Base-by-base conservation (phyloP, 2,329 filamentous ascomycete species). In the Dryadomyces sulphureus region DNA sequence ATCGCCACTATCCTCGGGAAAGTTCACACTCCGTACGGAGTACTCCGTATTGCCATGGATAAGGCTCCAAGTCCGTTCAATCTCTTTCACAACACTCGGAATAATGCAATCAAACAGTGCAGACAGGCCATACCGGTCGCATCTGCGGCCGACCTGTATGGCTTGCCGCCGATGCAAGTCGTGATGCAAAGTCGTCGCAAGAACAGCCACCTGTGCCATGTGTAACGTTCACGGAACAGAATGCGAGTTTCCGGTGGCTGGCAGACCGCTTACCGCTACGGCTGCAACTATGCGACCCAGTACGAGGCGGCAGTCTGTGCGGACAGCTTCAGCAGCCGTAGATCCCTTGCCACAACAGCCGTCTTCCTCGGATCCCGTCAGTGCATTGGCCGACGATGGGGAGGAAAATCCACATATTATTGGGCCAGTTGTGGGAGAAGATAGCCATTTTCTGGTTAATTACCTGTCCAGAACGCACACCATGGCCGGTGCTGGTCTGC, bases 91-190 rank as follows among this genome's bases (percentile, higher is more conserved):
- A 38, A 3, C 36, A 20, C 38, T 16, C 11, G 20, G 38, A n/a
- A n/a, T 14, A 16, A 40, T 40, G 20, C 38, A 40, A 22, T 25
- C 38, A 21, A 40, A 2, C 1, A 17, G 1, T 21, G 9, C 12
- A 25, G 45, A 39, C 12, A 65, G 76, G 39, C 76, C 75, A 3
- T 79, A 79, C 55, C 65, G 76, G 49, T 79, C 75, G 7, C 76
- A 79, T 59, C 68, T 76, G 49, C 69, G 72, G 35, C 73, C 75
- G 43, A 76, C 76, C 8, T 80, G 77, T 59, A 61, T 74, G 45
- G 62, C 74, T 14, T 81, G 77, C 54, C 67, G 77, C 45, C 69
- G 69, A 49, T 68, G 77, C 49, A 79, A 79, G 56, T 76, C 74
- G 2, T 66, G 77, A 52, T 80, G 77, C 55, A 76, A 74, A 17